Evolutionary conservation across 2,329 filamentous ascomycete species (phyloP).

Genomic region (Aspergillus aculeatus): DNA sequence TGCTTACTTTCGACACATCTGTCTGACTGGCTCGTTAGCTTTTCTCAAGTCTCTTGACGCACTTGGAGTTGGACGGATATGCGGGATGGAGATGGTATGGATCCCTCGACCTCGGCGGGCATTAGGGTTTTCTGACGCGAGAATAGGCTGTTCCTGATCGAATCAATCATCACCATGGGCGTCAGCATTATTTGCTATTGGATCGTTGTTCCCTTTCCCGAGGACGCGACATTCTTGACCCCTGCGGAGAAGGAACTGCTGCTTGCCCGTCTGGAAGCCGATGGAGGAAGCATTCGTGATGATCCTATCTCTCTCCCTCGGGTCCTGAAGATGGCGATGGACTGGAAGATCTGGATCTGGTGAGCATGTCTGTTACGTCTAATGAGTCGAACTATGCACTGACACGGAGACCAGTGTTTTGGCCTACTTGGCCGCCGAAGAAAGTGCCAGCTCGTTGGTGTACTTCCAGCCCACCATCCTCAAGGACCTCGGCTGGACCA

Average conservation of each 20-base stretch:
- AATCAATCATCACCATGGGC: slow-evolving; percentile 15
- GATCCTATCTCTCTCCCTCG: slow-evolving; percentile 7
- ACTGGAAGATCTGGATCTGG: slow-evolving; percentile 21
- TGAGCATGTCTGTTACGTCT: slow-evolving; percentile 15
- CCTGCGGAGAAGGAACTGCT: slow-evolving; percentile 16
- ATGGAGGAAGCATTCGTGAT: slow-evolving; percentile 6
- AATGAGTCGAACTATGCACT: slow-evolving; percentile 3
- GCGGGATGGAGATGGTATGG: slow-evolving; percentile 16
- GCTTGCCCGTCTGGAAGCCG: slow-evolving; percentile 14
- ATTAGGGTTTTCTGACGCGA: background rate
- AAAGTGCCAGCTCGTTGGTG: slow-evolving; percentile 16
- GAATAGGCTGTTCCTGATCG: slow-evolving; percentile 17
- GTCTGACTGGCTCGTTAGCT: slow-evolving; percentile 4
- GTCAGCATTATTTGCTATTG: slow-evolving; percentile 15
- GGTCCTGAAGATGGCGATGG: slow-evolving; percentile 6
- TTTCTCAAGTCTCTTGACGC: slow-evolving; percentile 12
- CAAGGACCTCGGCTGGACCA: slow-evolving; percentile 32
- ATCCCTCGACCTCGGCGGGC: background rate
- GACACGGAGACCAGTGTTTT: slow-evolving; percentile 16
- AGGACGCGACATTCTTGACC: slow-evolving; percentile 14
- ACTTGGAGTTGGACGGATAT: slow-evolving; percentile 16
- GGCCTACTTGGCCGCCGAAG: slow-evolving; percentile 17
- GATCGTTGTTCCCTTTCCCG: slow-evolving; percentile 17
- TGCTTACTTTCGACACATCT: background rate
- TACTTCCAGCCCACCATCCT: slow-evolving; percentile 37